A percentile compares a stretch with the other conserved stretches of the same genome.
Conservation (phyloP, 2,329 filamentous ascomycete species). For the Pseudofabraea citricarpa region DNA sequence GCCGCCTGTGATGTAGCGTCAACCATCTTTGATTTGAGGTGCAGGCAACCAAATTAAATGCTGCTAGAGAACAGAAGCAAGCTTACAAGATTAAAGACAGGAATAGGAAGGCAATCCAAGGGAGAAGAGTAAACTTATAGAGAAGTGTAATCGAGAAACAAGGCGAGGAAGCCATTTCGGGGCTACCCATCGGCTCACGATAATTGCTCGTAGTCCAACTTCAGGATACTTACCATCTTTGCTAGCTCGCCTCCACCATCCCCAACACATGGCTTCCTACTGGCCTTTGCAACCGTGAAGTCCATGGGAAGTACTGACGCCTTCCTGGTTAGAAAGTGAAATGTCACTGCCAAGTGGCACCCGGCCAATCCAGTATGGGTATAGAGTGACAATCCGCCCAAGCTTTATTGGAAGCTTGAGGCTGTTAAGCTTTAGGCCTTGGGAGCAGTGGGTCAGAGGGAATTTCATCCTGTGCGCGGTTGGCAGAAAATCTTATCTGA, state of each 20-base stretch:
- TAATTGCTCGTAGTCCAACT: not conserved
- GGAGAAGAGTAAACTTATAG: not conserved
- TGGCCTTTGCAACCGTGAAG: constrained; percentile 1
- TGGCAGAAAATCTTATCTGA: not conserved
- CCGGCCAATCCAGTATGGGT: not conserved
- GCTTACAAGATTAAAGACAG: not conserved
- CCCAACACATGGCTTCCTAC: not conserved
- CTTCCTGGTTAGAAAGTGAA: not conserved
- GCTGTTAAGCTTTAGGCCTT: not conserved
- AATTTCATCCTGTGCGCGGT: not conserved
- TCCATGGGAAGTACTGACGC: too few species aligned
- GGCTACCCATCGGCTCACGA: not conserved
- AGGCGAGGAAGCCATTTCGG: not conserved
- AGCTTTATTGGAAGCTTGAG: constrained; percentile 1
- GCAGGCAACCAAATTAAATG: not conserved
- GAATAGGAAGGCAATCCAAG: not conserved
- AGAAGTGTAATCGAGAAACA: not conserved
- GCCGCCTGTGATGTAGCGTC: not conserved
- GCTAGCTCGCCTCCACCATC: not conserved
- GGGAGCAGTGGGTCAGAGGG: not conserved
- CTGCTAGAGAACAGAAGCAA: not conserved
- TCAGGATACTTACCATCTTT: not conserved
- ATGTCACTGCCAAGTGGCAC: not conserved
- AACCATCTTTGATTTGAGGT: not conserved
- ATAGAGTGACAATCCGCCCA: not conserved